Conservation (phyloP, 106 monocot species). For the Triglochin maritima region DNA sequence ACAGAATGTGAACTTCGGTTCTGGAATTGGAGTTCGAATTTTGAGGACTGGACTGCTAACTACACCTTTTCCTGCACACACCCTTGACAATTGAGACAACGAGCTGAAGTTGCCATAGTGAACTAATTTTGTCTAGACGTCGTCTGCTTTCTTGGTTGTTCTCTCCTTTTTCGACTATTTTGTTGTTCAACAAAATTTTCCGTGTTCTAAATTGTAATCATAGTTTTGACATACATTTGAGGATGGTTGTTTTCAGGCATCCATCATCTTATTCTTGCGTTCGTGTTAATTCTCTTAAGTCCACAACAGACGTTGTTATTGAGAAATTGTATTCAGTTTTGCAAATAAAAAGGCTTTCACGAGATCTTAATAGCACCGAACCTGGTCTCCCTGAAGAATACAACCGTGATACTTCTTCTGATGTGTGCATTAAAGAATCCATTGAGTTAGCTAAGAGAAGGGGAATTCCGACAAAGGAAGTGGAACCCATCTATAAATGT, state of each 20-base stretch:
- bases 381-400: background rate
- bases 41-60: too few relatives aligned
- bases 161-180: background rate
- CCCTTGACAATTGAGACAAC: too few relatives aligned
- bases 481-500: constrained; percentile 32
- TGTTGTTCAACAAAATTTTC: too few relatives aligned
- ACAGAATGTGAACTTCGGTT: too few relatives aligned
- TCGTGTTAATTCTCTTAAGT: constrained; percentile 73
- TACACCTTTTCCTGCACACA: too few relatives aligned
- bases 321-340: constrained; percentile 36
- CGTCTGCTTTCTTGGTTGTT: background rate
- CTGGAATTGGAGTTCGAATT: too few relatives aligned
- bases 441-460: background rate
- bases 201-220: too few relatives aligned
- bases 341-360: constrained; percentile 12
- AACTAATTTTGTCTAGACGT: constrained; percentile 2
- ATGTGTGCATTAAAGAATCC: background rate
- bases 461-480: background rate
- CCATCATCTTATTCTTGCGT: constrained; percentile 89
- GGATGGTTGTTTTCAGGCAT: constrained; percentile 25
- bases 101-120: too few relatives aligned
- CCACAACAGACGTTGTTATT: constrained; percentile 42
- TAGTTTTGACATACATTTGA: too few relatives aligned
- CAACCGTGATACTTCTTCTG: constrained; percentile 1
- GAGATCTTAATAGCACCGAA: background rate